Conservation (phyloP, 257 asterid species). For the Ilex aquifolium region DNA sequence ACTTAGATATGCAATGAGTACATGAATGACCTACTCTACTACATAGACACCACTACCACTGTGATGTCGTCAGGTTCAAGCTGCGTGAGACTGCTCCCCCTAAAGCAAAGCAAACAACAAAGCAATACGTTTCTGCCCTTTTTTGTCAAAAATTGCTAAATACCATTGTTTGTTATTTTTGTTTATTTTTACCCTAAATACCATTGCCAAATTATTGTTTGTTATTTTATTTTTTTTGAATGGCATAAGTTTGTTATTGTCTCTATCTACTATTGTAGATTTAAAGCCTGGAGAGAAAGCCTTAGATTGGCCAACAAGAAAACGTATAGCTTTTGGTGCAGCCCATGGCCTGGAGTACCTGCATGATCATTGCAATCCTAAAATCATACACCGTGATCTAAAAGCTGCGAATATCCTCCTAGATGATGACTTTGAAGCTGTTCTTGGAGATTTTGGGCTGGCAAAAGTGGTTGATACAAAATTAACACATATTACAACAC, state of each 20-base stretch:
- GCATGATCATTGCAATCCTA: constrained; percentile 85
- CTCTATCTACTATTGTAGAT: constrained; percentile 27
- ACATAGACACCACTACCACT: no score
- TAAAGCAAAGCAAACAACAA: no score
- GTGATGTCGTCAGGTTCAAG: no score
- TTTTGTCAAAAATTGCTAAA: no score
- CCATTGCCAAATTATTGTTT: no score
- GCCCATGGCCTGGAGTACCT: constrained; percentile 92
- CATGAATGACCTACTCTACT: no score
- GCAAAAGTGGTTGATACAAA: constrained; percentile 73
- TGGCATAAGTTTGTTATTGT: neutral
- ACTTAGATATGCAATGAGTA: no score
- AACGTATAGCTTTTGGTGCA: constrained; percentile 76
- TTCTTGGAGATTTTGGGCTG: constrained; percentile 88
- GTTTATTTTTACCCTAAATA: no score
- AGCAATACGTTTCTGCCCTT: no score
- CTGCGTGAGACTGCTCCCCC: no score
- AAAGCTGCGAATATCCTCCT: constrained; percentile 93
- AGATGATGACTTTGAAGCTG: constrained; percentile 65
- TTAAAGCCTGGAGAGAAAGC: constrained; percentile 72
- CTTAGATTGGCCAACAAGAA: constrained; percentile 72
- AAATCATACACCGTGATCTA: constrained; percentile 82
- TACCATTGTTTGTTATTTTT: no score
- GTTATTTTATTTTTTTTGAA: no score
- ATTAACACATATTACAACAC: constrained; percentile 77